Conservation (phyloP, 768 basidiomycete genomes). For the Steccherinum ochraceum region DNA sequence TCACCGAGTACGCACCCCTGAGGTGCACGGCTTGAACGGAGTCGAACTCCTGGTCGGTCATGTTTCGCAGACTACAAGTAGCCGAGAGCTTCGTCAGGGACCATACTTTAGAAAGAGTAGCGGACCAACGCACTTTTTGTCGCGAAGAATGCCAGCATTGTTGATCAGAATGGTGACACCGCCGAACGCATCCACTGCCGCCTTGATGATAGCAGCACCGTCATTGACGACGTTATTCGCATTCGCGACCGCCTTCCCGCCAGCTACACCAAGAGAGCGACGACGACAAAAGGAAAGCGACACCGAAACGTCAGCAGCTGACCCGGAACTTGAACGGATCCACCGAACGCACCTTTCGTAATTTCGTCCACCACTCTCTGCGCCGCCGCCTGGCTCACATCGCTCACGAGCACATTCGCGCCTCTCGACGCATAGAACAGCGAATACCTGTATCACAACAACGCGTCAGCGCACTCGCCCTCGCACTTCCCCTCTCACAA, state of each 20-base stretch:
- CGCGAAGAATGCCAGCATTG: conserved; percentile 89
- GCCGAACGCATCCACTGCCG: conserved; percentile 82
- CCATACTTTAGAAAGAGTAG: background rate
- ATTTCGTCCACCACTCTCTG: conserved; percentile 93
- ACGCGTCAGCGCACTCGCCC: too few species aligned
- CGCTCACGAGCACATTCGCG: conserved; percentile 93
- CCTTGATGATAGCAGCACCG: conserved; percentile 80
- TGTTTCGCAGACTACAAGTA: conserved; percentile 80
- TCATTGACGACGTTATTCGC: conserved; percentile 75
- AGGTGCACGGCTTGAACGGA: conserved; percentile 84
- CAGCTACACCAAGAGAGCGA: conserved; percentile 56
- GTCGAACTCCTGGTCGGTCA: conserved; percentile 94
- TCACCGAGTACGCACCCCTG: conserved; percentile 89
- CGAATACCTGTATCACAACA: conserved; percentile 67
- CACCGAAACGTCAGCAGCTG: background rate
- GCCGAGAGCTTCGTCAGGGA: background rate
- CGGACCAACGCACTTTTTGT: conserved; percentile 58
- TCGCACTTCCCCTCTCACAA: background rate
- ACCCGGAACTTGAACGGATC: background rate
- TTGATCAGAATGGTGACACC: conserved; percentile 85
- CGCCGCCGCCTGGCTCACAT: conserved; percentile 82
- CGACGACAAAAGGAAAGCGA: background rate
- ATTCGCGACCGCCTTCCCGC: conserved; percentile 85
- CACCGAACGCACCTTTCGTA: conserved; percentile 54
- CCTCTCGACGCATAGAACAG: conserved; percentile 88